A percentile compares a stretch with the other conserved stretches of the same genome.
Evolutionary conservation across 345 rosid species (phyloP).

Genomic region (Erodium maritimum): DNA sequence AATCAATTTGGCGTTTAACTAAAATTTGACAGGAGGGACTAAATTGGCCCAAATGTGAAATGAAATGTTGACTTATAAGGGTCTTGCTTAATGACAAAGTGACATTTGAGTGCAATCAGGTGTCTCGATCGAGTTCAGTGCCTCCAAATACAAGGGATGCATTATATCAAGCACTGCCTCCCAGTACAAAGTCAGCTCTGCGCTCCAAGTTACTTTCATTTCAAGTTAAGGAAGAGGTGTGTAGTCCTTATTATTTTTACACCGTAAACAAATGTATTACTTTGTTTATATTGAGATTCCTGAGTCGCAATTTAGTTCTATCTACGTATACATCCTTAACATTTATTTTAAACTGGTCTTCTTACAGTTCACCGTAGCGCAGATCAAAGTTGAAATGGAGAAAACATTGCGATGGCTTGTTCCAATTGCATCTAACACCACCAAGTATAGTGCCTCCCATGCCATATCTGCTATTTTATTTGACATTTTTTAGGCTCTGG

Average conservation of each 20-base stretch:
- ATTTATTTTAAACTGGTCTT: conserved; percentile 9
- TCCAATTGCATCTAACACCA: conserved; percentile 68
- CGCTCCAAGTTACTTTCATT: conserved; percentile 41
- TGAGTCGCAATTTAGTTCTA: background rate
- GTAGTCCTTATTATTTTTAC: background rate
- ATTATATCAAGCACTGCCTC: conserved; percentile 64
- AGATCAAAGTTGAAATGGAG: conserved; percentile 88
- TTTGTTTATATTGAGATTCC: background rate
- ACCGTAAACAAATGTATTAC: background rate
- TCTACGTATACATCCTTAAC: background rate
- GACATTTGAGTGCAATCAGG: conserved; percentile 22
- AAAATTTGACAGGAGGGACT: no score
- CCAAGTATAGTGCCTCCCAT: conserved; percentile 38
- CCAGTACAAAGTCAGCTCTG: conserved; percentile 47
- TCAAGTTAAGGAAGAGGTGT: conserved; percentile 58
- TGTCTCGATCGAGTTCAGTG: conserved; percentile 62
- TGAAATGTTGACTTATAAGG: no score
- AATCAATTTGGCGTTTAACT: no score
- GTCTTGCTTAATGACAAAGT: no score
- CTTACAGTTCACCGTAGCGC: conserved; percentile 54
- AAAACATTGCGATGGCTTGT: conserved; percentile 83
- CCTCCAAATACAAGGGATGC: conserved; percentile 77
- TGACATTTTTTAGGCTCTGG: no score
- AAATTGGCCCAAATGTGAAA: no score
- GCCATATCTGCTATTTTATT: no score